Conservation (phyloP, 345 rosid genomes). For the Physaria fendleri region DNA sequence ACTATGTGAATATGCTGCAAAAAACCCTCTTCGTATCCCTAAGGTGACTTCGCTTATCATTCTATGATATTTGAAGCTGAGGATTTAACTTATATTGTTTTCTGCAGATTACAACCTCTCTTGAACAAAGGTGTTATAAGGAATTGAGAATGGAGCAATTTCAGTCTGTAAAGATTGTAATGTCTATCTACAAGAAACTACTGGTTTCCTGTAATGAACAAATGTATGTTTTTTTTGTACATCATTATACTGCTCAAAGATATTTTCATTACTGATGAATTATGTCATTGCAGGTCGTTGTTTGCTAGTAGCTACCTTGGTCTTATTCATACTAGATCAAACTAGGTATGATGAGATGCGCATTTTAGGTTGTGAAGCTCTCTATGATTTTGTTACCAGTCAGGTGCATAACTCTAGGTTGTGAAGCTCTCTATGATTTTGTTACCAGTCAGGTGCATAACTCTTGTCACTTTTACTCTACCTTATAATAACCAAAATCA, state of each 20-base stretch:
- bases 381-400: conserved; percentile 60
- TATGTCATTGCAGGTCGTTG: conserved; percentile 47
- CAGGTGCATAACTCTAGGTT: conserved; percentile 68
- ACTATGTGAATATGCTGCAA: conserved; percentile 60
- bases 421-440: conserved; percentile 62
- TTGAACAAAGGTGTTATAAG: conserved; percentile 77
- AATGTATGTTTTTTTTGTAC: conserved; percentile 33
- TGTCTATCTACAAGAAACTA: conserved; percentile 61
- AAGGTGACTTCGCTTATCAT: conserved; percentile 29
- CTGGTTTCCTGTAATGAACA: conserved; percentile 59
- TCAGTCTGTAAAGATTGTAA: conserved; percentile 48
- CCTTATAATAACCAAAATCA: neutral
- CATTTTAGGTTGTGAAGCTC: conserved; percentile 55
- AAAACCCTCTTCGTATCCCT: conserved; percentile 68
- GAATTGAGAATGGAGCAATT: conserved; percentile 65
- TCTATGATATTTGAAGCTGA: neutral
- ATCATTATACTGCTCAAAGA: neutral
- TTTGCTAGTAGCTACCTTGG: conserved; percentile 71
- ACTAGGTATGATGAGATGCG: conserved; percentile 49
- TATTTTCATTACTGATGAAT: neutral
- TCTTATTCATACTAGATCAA: conserved; percentile 59
- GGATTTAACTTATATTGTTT: neutral
- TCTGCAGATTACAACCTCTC: conserved; percentile 60
- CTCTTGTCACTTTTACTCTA: conserved; percentile 13
- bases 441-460: conserved; percentile 59